Evolutionary conservation across 768 basidiomycete genomes (phyloP).

Genomic region (Multifurca ochricompacta): DNA sequence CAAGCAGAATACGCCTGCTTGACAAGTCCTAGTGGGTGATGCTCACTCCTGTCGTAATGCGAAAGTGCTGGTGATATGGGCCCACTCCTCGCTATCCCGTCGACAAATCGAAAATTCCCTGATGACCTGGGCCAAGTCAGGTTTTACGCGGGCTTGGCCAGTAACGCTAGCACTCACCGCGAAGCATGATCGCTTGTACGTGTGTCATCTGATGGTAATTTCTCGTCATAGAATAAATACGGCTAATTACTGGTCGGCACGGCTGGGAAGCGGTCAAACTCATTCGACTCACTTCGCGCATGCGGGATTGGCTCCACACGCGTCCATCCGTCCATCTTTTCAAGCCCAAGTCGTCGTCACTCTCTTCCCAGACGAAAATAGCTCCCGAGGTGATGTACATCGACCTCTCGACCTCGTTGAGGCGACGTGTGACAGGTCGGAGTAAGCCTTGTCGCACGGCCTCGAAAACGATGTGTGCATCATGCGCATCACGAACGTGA

Average conservation of each 20-base stretch:
- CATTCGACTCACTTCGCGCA: constrained; percentile 42
- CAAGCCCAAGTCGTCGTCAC: constrained; percentile 55
- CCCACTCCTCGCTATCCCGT: constrained; percentile 42
- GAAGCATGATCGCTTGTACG: constrained; percentile 31
- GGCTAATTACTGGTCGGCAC: constrained; percentile 33
- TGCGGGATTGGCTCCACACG: constrained; percentile 60
- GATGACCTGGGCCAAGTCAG: constrained; percentile 22
- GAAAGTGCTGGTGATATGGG: constrained; percentile 47
- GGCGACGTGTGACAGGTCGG: constrained; percentile 42
- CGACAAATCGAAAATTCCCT: constrained; percentile 41
- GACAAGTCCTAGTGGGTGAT: constrained; percentile 49
- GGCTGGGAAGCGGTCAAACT: background rate
- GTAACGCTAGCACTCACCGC: constrained; percentile 29
- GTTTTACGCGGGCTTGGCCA: background rate
- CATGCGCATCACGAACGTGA: constrained; percentile 57
- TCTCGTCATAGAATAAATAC: constrained; percentile 65
- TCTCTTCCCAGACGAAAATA: constrained; percentile 65
- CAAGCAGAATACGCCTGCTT: constrained; percentile 70
- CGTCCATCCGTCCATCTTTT: constrained; percentile 69
- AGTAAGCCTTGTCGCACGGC: constrained; percentile 50
- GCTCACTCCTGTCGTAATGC: constrained; percentile 48
- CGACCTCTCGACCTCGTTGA: constrained; percentile 54
- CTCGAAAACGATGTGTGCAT: constrained; percentile 60
- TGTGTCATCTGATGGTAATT: constrained; percentile 38
- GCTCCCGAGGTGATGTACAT: constrained; percentile 51